Percentiles rank a stretch among this genome's conserved stretches.
These are phyloP conservation scores for Geotrichum cucujoidarum DNA, from an alignment of 1,139 yeast species.

Conservation along the genomic window DNA sequence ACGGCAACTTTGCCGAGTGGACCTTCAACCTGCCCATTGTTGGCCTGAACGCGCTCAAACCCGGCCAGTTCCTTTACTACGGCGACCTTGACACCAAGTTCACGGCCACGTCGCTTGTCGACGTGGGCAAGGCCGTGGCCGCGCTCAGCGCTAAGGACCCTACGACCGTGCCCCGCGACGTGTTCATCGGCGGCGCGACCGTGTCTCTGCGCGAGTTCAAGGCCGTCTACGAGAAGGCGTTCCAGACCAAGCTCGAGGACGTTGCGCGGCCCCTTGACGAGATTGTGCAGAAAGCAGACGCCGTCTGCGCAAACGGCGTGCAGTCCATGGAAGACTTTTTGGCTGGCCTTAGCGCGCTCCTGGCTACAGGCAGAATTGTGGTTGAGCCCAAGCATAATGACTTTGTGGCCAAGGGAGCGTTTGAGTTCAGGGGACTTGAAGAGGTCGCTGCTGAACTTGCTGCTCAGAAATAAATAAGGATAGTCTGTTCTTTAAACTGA, in stretches of 20 bases:
- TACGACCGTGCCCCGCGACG: conserved; percentile 42
- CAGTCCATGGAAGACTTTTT: neutral
- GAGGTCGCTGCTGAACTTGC: conserved; percentile 6
- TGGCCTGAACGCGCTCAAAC: conserved; percentile 34
- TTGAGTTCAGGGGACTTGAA: conserved; percentile 7
- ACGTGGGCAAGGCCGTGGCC: conserved; percentile 49
- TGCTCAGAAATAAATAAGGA: neutral
- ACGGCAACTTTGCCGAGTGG: conserved; percentile 44
- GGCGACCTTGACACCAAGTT: conserved; percentile 44
- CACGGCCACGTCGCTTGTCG: conserved; percentile 40
- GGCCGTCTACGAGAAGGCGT: conserved; percentile 41
- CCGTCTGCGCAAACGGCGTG: conserved; percentile 8
- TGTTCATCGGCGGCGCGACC: conserved; percentile 44
- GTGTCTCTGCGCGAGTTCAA: conserved; percentile 42
- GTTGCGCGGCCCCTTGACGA: conserved; percentile 19
- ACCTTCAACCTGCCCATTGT: conserved; percentile 24
- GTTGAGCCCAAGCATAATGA: neutral
- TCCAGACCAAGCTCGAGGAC: conserved; percentile 38
- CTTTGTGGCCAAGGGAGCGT: conserved; percentile 14
- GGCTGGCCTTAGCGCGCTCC: neutral
- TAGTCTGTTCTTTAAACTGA: no score
- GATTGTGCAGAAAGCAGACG: conserved; percentile 3
- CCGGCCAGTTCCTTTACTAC: conserved; percentile 13
- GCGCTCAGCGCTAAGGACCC: conserved; percentile 41
- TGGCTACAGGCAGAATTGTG: neutral